Evolutionary conservation across 2,329 filamentous ascomycete species (phyloP), one percentile per base, ranked within the genome.

Genomic region (Botryotinia calthae): DNA sequence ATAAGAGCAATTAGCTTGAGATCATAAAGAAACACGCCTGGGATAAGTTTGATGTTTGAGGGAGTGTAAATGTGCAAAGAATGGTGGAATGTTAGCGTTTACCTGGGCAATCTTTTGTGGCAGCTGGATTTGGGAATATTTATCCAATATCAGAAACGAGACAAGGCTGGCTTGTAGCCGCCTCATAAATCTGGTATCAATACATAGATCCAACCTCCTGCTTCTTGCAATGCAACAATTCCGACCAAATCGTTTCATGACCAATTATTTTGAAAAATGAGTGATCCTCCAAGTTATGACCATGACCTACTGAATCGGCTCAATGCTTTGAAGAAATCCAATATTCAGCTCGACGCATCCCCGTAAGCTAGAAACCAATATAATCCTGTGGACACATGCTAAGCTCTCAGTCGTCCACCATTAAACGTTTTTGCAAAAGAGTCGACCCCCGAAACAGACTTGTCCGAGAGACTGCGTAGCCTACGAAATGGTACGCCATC

Each of bases 311-410:
- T 81, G 6, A 73, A 76, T 37, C 78, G 80, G 18, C 75, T 81
- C 20, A 80, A 81, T 71, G 79, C 79, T 16, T 76, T 81, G 18
- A 80, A 79, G 73, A 79, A 78, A 73, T 79, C 79, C n/a, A 77
- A 61, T 61, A 75, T 80, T 31, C 73, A 74, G 56, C 72, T 80
- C 34, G 74, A 78, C 37, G 56, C 76, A 25, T 72, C 76, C 71
- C 79, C 76, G 79, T 80, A 75, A 73, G 34, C 67, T 31, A 51
- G n/a, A 56, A 31, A 56, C 18, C 48, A 42, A 68, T 31, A 68
- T 18, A 44, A 37, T n/a, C n/a, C 40, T 56, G 20, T 42, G 54
- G 34, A 75, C 75, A 76, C 74, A 73, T 74, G 70, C 76, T 79
- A 62, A 79, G 40, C 37, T 46, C 25, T 46, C 59, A 46, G 22